Evolutionary conservation across 2,329 filamentous ascomycete genomes (phyloP).

Genomic region (Cytospora paraplurivora): DNA sequence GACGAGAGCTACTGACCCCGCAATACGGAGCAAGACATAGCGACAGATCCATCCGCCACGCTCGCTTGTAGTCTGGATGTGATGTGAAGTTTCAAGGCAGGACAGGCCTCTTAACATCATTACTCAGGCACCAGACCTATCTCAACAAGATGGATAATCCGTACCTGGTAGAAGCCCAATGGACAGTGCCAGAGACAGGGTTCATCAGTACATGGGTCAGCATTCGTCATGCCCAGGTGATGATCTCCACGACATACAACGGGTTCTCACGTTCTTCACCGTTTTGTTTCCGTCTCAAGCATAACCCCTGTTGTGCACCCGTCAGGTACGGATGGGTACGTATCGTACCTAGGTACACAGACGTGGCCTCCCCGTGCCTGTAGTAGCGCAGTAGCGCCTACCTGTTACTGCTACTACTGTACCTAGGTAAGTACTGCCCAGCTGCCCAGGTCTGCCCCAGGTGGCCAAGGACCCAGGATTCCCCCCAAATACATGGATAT

Average conservation of each 20-base stretch:
- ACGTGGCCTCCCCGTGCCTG: not conserved
- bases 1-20: not conserved
- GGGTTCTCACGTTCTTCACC: no score
- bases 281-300: conserved; percentile 19
- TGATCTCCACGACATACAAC: conserved; percentile 11
- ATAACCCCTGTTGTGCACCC: not conserved
- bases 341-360: not conserved
- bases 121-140: no score
- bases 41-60: not conserved
- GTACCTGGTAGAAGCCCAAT: not conserved
- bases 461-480: no score
- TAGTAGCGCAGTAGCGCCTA: no score
- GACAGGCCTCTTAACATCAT: no score
- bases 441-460: no score
- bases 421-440: no score
- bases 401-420: no score
- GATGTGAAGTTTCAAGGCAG: conserved; percentile 9
- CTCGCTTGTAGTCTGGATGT: not conserved
- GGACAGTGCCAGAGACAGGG: not conserved
- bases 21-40: not conserved
- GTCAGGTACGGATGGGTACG: not conserved
- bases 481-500: not conserved
- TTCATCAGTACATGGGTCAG: not conserved
- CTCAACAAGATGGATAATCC: not conserved
- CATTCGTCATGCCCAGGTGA: conserved; percentile 9